Percentiles rank a stretch among this genome's conserved stretches.
These are phyloP conservation scores for Rubia yunnanensis DNA, from an alignment of 257 asterid species.

Conservation along the genomic window DNA sequence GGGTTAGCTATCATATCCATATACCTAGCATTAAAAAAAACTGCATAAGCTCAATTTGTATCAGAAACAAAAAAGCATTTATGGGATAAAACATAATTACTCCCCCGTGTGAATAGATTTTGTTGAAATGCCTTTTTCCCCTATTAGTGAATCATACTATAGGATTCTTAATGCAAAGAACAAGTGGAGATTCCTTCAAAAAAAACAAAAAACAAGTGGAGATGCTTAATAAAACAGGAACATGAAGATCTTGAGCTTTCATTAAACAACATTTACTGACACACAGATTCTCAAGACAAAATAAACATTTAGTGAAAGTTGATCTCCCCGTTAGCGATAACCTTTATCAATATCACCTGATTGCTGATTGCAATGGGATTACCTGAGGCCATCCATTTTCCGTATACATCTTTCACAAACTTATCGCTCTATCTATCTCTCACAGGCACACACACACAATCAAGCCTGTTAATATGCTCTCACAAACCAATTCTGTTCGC, in stretches of 20 bases:
- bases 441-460: too few species aligned
- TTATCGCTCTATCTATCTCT: too few species aligned
- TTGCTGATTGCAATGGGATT: too few species aligned
- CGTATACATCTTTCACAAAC: too few species aligned
- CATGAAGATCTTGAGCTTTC: neutral
- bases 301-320: neutral
- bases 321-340: slow-evolving; percentile 76
- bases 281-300: neutral
- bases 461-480: too few species aligned
- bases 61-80: neutral
- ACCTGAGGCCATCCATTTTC: too few species aligned
- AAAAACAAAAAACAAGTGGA: too few species aligned
- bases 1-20: slow-evolving; percentile 98
- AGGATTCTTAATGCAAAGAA: too few species aligned
- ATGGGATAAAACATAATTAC: slow-evolving; percentile 3
- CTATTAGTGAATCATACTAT: too few species aligned
- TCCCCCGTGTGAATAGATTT: neutral
- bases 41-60: neutral
- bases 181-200: too few species aligned
- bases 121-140: neutral
- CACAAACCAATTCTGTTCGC: too few species aligned
- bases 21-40: slow-evolving; percentile 37
- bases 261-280: neutral
- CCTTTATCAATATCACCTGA: slow-evolving; percentile 90
- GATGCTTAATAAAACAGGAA: neutral